Evolutionary conservation across 371 early-diverging fungal species (phyloP).

Genomic region (Mucor circinelloides): DNA sequence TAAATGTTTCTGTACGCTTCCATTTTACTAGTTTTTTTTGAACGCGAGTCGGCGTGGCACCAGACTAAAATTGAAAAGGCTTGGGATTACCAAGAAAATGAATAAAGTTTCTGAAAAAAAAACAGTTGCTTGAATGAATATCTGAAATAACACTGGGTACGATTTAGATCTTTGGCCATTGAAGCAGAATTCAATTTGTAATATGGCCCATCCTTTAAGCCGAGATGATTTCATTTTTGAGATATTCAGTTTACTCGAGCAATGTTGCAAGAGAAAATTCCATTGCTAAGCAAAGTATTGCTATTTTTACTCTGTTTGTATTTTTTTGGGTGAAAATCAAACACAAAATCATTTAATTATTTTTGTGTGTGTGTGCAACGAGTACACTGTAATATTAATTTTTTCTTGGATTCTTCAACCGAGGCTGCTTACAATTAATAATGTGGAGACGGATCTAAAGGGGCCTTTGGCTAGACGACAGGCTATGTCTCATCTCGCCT

Average conservation of each 20-base stretch:
- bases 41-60: background rate
- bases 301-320: background rate
- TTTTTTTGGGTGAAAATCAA: background rate
- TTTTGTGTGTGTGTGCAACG: background rate
- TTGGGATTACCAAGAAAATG: background rate
- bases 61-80: background rate
- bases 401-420: background rate
- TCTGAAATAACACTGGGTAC: background rate
- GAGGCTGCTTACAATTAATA: background rate
- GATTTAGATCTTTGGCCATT: background rate
- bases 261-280: background rate
- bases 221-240: background rate
- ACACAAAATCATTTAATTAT: background rate
- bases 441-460: background rate
- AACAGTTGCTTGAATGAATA: background rate
- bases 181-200: background rate
- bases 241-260: background rate
- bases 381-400: background rate
- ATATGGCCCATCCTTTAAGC: background rate
- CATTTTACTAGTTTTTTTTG: background rate
- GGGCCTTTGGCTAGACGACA: background rate
- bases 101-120: background rate
- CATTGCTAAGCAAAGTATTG: background rate
- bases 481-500: background rate
- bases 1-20: background rate